Percentiles rank a stretch among this genome's conserved stretches.
phyloP scores from a whole-genome alignment of 148 eudicot species.

The Camellia granthamiana region DNA sequence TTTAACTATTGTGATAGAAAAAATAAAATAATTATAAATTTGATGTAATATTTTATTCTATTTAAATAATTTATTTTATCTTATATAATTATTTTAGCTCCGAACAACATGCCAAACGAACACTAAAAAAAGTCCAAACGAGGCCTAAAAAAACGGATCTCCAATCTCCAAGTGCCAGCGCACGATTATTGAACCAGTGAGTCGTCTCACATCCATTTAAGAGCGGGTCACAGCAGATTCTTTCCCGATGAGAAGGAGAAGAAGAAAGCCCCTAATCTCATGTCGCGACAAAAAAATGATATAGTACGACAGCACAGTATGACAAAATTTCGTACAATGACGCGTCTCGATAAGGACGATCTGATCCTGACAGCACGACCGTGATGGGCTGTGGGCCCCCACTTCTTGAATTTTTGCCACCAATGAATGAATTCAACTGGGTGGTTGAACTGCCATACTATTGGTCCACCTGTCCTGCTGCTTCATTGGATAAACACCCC shows the following conservation, averaged over 20 bases:
- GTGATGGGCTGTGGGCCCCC: slow-evolving; percentile 1
- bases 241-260: background rate
- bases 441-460: background rate
- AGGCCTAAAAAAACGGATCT: too few species aligned
- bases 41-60: too few species aligned
- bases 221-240: background rate
- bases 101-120: too few species aligned
- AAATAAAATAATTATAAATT: too few species aligned
- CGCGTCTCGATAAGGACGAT: slow-evolving; percentile 16
- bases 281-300: background rate
- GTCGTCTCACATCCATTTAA: background rate
- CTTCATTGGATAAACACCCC: background rate
- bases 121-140: too few species aligned
- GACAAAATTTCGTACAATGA: slow-evolving; percentile 4
- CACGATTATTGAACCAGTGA: background rate
- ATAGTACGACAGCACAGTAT: background rate
- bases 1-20: too few species aligned
- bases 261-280: too few species aligned
- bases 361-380: background rate
- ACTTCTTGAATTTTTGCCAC: background rate
- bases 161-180: too few species aligned
- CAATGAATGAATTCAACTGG: background rate
- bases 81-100: too few species aligned
- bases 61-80: too few species aligned
- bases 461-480: background rate